These are phyloP conservation scores for Penicillium paradoxum DNA, from an alignment of 495 filamentous ascomycete species.

Conservation along the genomic window DNA sequence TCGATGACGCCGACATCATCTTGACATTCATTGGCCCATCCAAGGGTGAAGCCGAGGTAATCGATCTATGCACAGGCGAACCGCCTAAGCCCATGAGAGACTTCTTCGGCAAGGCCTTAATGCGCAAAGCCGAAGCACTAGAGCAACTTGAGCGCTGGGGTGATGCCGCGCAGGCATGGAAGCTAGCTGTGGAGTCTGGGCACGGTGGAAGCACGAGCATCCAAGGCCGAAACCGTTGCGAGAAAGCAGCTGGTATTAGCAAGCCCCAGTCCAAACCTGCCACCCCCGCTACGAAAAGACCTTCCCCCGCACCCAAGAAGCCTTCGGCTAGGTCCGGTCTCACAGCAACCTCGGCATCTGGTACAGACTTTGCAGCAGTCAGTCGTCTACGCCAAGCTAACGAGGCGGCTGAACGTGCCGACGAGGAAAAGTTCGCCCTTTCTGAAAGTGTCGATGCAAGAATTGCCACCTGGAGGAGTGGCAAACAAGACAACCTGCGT, in stretches of 20 bases:
- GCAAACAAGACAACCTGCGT: constrained; percentile 87
- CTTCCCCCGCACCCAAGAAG: constrained; percentile 34
- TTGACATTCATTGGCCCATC: constrained; percentile 74
- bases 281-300: constrained; percentile 34
- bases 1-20: constrained; percentile 76
- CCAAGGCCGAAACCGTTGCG: constrained; percentile 83
- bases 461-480: constrained; percentile 73
- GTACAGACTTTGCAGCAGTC: constrained; percentile 55
- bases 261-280: constrained; percentile 41
- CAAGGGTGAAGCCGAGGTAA: constrained; percentile 71
- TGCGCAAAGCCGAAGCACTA: constrained; percentile 89
- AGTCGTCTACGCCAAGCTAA: constrained; percentile 75
- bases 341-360: constrained; percentile 20
- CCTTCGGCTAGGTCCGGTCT: constrained; percentile 48
- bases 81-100: constrained; percentile 83
- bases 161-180: constrained; percentile 78
- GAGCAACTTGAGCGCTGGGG: constrained; percentile 93
- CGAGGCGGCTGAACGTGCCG: constrained; percentile 71
- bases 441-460: constrained; percentile 75
- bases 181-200: constrained; percentile 72
- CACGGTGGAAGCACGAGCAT: constrained; percentile 78
- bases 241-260: constrained; percentile 66
- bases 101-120: constrained; percentile 86
- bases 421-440: constrained; percentile 89
- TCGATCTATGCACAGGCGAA: constrained; percentile 60